Base-by-base conservation (phyloP, 2,329 filamentous ascomycete species). In the Daldinia sp. region DNA sequence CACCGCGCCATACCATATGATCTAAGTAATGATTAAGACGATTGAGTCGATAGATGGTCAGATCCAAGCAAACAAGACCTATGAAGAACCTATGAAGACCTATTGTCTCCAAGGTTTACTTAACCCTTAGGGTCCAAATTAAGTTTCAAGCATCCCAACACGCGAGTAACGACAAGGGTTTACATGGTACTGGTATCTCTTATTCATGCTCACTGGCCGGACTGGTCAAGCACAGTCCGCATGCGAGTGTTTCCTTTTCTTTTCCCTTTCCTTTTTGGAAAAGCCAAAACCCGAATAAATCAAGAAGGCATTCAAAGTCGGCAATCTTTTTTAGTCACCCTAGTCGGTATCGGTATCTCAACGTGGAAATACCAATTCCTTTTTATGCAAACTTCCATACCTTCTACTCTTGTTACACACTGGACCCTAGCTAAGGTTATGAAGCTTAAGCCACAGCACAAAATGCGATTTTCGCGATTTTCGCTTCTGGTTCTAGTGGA, bases 101-200 rank as follows among this genome's bases (percentile, higher is more conserved):
- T 33, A 33, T 35, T 53, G 18, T 59, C 54, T n/a, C 41, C 46
- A 59, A 48, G 46, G 26, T 15, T 54, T 9, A 20, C 18, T 7
- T 37, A 23, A n/a, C 50, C 18, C 30, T 54, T 50, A 33, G 57
- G 23, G 23, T 30, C 46, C 12, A 61, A 53, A 59, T 60, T 28
- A 50, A 65, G 59, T 53, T 65, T 46, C 54, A 42, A 54, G 35
- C 50, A 53, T 33, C 37, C 54, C 28, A 39, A 20, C 55, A 48
- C 48, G 15, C 50, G 48, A 55, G n/a, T 37, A 48, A 60, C 12
- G 23, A 61, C 65, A 61, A 56, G 68, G 68, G 62, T 68, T 59
- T 63, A 26, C 51, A 46, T 63, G 62, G 42, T 57, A 54, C 50
- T 54, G 33, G 46, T 50, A 50, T 50, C 26, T 50, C 26, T 3